These are phyloP conservation scores for Tetrapisispora namnaoensis DNA, from an alignment of 805 yeast genomes.

Conservation along the genomic window DNA sequence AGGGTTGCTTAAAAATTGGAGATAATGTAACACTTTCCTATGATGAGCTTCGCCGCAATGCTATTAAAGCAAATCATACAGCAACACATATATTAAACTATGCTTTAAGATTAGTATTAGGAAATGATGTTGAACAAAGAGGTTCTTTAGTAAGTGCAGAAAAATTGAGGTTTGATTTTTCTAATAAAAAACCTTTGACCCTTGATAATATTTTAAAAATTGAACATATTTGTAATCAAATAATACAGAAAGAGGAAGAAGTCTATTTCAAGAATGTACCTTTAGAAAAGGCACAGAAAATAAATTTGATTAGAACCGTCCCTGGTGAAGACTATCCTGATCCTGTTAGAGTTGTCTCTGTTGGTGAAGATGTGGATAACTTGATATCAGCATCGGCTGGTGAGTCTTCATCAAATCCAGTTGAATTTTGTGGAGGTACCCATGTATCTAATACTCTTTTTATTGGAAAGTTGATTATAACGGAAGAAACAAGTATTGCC, in stretches of 20 bases:
- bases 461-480: conserved; percentile 76
- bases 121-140: conserved; percentile 84
- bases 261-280: conserved; percentile 81
- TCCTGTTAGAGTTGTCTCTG: conserved; percentile 94
- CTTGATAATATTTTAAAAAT: conserved; percentile 61
- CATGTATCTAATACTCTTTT: conserved; percentile 90
- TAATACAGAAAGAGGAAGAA: conserved; percentile 55
- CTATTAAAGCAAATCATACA: conserved; percentile 94
- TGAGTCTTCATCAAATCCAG: conserved; percentile 63
- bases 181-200: conserved; percentile 78
- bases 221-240: conserved; percentile 62
- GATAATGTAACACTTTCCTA: conserved; percentile 74
- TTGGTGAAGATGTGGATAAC: conserved; percentile 83
- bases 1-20: conserved; percentile 61
- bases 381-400: conserved; percentile 60
- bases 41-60: conserved; percentile 91
- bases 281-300: conserved; percentile 59
- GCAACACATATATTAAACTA: conserved; percentile 92
- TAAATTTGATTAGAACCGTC: conserved; percentile 87
- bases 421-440: conserved; percentile 99
- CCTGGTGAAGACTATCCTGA: conserved; percentile 99
- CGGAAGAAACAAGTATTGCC: conserved; percentile 96
- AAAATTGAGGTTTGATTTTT: conserved; percentile 90
- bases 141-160: conserved; percentile 96
- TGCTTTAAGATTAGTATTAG: conserved; percentile 78